Evolutionary conservation across 495 filamentous ascomycete genomes (phyloP).

Genomic region (Neurospora sp.): DNA sequence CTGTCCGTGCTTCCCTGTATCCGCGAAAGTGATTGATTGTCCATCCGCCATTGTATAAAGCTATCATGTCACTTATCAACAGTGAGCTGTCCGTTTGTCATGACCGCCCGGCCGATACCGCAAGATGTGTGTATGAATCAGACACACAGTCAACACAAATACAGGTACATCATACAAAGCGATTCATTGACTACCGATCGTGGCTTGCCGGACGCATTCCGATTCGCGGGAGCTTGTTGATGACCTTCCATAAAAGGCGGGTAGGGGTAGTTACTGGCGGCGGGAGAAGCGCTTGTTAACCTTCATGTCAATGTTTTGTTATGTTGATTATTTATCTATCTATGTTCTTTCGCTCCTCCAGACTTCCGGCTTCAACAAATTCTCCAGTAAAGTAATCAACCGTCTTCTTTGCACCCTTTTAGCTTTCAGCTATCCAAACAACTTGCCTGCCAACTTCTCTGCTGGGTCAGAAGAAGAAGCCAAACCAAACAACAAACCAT

Average conservation of each 20-base stretch:
- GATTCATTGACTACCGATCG: not conserved
- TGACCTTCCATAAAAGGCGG: not conserved
- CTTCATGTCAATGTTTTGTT: not conserved
- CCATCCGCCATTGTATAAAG: not conserved
- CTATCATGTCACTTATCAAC: not conserved
- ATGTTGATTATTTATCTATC: not conserved
- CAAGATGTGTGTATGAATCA: not conserved
- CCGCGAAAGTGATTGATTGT: not conserved
- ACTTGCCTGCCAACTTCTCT: not conserved
- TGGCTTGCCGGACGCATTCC: not conserved
- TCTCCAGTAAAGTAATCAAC: not conserved
- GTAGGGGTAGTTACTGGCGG: not conserved
- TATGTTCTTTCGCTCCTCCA: not conserved
- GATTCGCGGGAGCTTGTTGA: not conserved
- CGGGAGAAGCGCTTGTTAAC: not conserved
- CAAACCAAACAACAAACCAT: not conserved
- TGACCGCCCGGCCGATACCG: not conserved
- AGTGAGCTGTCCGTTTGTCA: not conserved
- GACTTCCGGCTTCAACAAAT: not conserved
- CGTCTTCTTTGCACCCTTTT: not conserved
- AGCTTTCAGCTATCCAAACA: not conserved
- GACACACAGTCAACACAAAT: not conserved
- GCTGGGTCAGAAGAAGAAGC: not conserved
- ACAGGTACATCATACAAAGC: not conserved
- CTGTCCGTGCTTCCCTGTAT: not conserved